These are phyloP conservation scores for Chlorella sp. DNA, from an alignment of 139 green algal genomes.

Conservation along the genomic window DNA sequence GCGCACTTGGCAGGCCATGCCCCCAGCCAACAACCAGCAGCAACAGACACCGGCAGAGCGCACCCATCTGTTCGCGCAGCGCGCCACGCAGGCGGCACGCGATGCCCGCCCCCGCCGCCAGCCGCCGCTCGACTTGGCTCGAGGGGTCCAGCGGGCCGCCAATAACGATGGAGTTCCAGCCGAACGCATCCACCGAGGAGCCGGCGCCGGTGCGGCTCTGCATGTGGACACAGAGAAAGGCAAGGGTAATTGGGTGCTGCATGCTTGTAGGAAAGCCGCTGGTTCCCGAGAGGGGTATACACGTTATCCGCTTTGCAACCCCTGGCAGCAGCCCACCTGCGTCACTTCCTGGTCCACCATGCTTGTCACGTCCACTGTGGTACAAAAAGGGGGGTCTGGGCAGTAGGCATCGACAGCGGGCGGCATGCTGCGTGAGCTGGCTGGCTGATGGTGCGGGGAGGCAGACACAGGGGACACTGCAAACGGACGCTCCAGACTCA, in stretches of 20 bases:
- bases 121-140: conserved; percentile 68
- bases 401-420: too few relatives aligned
- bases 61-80: conserved; percentile 66
- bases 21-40: background rate
- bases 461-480: too few relatives aligned
- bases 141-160: conserved; percentile 53
- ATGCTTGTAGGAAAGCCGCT: too few relatives aligned
- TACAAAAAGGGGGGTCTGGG: too few relatives aligned
- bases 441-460: too few relatives aligned
- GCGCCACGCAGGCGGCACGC: conserved; percentile 63
- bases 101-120: conserved; percentile 71
- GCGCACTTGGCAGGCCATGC: background rate
- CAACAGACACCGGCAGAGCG: background rate
- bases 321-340: conserved; percentile 22
- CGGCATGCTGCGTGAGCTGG: too few relatives aligned
- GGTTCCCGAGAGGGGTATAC: too few relatives aligned
- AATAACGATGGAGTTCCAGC: conserved; percentile 68
- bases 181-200: conserved; percentile 31
- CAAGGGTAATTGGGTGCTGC: too few relatives aligned
- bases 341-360: conserved; percentile 55
- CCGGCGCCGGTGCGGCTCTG: background rate
- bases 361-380: conserved; percentile 80
- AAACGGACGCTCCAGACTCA: too few relatives aligned
- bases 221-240: too few relatives aligned
- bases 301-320: too few relatives aligned